Conservation (phyloP, 2,329 filamentous ascomycete species). For the Cadophora sp. region DNA sequence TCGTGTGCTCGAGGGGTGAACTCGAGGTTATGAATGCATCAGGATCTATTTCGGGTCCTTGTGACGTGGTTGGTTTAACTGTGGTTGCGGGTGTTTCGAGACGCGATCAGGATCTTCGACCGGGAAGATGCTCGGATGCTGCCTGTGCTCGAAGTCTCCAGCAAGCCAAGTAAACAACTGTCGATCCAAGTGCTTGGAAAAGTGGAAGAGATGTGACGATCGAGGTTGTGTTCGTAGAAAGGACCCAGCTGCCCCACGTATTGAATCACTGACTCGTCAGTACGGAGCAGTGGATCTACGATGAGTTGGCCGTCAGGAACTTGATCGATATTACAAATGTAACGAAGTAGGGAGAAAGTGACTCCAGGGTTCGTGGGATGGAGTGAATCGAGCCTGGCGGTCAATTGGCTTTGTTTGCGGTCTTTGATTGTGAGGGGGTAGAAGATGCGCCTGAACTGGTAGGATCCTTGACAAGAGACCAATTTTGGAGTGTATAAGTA, state of each 20-base stretch:
- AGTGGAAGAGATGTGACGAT: constrained; percentile 1
- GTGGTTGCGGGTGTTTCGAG: constrained; percentile 31
- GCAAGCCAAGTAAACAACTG: constrained; percentile 6
- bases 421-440: not conserved
- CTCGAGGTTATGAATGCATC: constrained; percentile 36
- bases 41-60: constrained; percentile 21
- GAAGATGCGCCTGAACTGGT: not conserved
- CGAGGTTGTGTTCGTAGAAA: constrained; percentile 8
- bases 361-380: not conserved
- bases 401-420: constrained; percentile 8
- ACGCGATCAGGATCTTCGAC: constrained; percentile 30
- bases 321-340: not conserved
- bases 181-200: constrained; percentile 11
- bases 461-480: not conserved
- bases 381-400: not conserved
- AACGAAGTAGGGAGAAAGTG: not conserved
- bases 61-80: constrained; percentile 16
- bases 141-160: constrained; percentile 10
- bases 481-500: not conserved
- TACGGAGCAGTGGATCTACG: not conserved
- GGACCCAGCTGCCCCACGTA: constrained; percentile 5
- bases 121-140: constrained; percentile 4
- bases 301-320: not conserved
- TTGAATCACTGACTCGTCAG: not conserved
- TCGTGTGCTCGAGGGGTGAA: constrained; percentile 27